Evolutionary conservation across 305 asterid species (phyloP).

Genomic region (Rubia balearica): DNA sequence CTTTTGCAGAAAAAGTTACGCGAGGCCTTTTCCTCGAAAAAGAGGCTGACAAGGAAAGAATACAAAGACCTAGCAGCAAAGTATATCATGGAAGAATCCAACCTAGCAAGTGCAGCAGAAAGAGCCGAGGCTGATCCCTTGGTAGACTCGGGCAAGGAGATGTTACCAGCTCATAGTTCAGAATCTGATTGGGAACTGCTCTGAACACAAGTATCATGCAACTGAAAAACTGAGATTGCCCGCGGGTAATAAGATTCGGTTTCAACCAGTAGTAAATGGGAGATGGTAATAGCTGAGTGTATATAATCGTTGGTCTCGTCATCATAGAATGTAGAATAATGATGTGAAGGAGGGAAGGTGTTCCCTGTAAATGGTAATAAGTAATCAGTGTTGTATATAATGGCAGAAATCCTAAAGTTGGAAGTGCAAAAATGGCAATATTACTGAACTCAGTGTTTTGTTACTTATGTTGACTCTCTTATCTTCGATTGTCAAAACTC

Average conservation of each 20-base stretch:
- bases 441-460: neutral
- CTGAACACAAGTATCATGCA: slow-evolving; percentile 23
- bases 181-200: slow-evolving; percentile 87
- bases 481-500: no score
- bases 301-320: slow-evolving; percentile 6
- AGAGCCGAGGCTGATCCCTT: slow-evolving; percentile 16
- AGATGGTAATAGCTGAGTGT: slow-evolving; percentile 12
- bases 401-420: neutral
- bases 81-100: slow-evolving; percentile 22
- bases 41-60: slow-evolving; percentile 46
- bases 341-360: neutral
- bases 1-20: slow-evolving; percentile 52
- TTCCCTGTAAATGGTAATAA: neutral
- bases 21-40: slow-evolving; percentile 47
- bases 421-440: neutral
- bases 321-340: neutral
- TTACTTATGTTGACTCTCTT: neutral
- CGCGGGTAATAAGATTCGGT: neutral
- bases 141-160: slow-evolving; percentile 15
- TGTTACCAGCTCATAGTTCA: slow-evolving; percentile 19
- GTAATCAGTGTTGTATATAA: neutral
- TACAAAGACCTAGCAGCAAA: slow-evolving; percentile 22
- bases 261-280: slow-evolving; percentile 1
- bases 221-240: slow-evolving; percentile 10
- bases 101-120: slow-evolving; percentile 22